Evolutionary conservation across 1,284 basidiomycete species (phyloP).

Genomic region (Vanrija sp.): DNA sequence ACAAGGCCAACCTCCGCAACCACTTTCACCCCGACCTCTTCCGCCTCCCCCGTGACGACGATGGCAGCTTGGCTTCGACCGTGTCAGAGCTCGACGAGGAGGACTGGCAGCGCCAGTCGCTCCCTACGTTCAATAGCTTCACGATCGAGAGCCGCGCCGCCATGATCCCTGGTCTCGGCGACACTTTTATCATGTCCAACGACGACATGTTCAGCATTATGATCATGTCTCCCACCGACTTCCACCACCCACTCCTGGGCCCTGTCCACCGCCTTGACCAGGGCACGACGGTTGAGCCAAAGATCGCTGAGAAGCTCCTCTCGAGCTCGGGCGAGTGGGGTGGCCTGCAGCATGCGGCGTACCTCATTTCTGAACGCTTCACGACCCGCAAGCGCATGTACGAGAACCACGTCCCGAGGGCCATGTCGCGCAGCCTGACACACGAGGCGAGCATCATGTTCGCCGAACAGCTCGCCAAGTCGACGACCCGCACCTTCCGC

Average conservation of each 20-base stretch:
- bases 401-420: conserved; percentile 39
- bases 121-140: conserved; percentile 44
- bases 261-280: conserved; percentile 33
- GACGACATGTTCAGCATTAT: conserved; percentile 45
- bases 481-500: conserved; percentile 34
- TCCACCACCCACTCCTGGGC: conserved; percentile 38
- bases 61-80: conserved; percentile 7
- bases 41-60: conserved; percentile 32
- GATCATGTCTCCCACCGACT: conserved; percentile 26
- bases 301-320: conserved; percentile 16
- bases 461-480: conserved; percentile 20
- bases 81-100: conserved; percentile 19
- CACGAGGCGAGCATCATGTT: conserved; percentile 43
- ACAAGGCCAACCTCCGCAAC: conserved; percentile 25
- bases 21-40: conserved; percentile 41
- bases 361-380: conserved; percentile 33
- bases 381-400: conserved; percentile 27
- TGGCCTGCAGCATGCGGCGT: conserved; percentile 35
- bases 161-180: conserved; percentile 30
- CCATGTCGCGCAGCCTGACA: conserved; percentile 21
- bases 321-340: conserved; percentile 41
- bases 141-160: conserved; percentile 35
- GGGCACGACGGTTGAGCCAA: conserved; percentile 22
- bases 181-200: conserved; percentile 39
- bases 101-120: conserved; percentile 26